Conservation (phyloP, 2,329 filamentous ascomycete species). For the Pseudogymnoascus sp. region DNA sequence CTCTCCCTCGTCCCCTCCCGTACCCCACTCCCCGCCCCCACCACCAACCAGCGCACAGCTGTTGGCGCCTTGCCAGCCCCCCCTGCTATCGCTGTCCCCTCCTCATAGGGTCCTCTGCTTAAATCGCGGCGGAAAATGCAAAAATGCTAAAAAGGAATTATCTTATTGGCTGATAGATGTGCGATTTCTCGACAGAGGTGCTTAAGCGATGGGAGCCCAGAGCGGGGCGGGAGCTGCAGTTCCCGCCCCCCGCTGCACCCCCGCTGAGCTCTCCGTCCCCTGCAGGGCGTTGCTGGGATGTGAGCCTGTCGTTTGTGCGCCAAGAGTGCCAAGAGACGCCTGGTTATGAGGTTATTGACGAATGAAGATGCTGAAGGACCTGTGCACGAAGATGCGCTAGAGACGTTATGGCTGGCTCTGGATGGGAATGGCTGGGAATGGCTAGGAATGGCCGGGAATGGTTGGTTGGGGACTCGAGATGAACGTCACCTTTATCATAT, state of each 20-base stretch:
- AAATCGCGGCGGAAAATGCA: neutral
- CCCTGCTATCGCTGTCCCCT: neutral
- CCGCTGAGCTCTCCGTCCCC: neutral
- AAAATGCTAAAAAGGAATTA: neutral
- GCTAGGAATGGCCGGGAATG: neutral
- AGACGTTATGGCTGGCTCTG: neutral
- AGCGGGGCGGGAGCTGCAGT: slow-evolving; percentile 1
- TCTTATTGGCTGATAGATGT: neutral
- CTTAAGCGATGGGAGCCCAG: neutral
- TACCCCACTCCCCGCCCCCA: slow-evolving; percentile 1
- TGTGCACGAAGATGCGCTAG: neutral
- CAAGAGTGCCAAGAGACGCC: neutral
- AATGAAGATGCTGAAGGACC: slow-evolving; percentile 1
- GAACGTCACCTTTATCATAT: neutral
- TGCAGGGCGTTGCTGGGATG: neutral
- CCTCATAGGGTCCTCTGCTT: neutral
- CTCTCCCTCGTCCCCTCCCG: neutral
- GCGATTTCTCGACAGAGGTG: neutral
- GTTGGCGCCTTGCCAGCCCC: neutral
- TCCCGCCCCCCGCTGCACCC: neutral
- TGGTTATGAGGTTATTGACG: neutral
- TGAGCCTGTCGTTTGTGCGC: slow-evolving; percentile 3
- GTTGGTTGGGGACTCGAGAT: neutral
- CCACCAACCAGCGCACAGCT: slow-evolving; percentile 1
- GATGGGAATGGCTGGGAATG: neutral